phyloP scores from a whole-genome alignment of 164 flowering plant genomes.

The Kalanchoe fedtschenkoi region DNA sequence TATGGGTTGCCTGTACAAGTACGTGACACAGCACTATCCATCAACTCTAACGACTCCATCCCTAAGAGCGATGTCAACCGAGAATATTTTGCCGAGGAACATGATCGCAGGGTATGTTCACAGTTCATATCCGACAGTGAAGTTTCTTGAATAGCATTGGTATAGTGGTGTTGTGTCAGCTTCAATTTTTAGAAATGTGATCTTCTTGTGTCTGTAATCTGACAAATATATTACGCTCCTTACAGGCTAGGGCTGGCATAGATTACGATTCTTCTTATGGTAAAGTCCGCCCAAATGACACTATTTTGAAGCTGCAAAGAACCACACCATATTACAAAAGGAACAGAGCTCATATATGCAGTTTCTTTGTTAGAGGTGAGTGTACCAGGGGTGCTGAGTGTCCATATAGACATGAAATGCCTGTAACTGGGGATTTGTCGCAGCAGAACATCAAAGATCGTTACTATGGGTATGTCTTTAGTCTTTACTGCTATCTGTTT shows the following conservation, averaged over 20 bases:
- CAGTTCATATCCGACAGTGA: background rate
- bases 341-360: conserved; percentile 86
- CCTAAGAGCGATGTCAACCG: conserved; percentile 96
- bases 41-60: conserved; percentile 76
- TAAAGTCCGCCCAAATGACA: conserved; percentile 4
- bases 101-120: conserved; percentile 76
- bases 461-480: conserved; percentile 79
- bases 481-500: background rate
- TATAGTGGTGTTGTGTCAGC: background rate
- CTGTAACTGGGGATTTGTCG: conserved; percentile 79
- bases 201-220: background rate
- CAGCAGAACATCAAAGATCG: conserved; percentile 95
- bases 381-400: conserved; percentile 97
- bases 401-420: conserved; percentile 97
- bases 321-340: conserved; percentile 1
- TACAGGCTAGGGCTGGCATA: conserved; percentile 5
- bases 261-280: conserved; percentile 5
- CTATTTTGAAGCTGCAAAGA: conserved; percentile 6
- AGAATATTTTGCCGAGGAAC: conserved; percentile 93
- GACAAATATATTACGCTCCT: background rate
- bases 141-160: background rate
- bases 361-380: conserved; percentile 84
- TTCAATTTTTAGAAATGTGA: background rate
- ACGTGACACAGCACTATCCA: conserved; percentile 81
- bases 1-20: conserved; percentile 97